phyloP scores from a whole-genome alignment of 768 basidiomycete genomes.

The Collybiopsis confluens region DNA sequence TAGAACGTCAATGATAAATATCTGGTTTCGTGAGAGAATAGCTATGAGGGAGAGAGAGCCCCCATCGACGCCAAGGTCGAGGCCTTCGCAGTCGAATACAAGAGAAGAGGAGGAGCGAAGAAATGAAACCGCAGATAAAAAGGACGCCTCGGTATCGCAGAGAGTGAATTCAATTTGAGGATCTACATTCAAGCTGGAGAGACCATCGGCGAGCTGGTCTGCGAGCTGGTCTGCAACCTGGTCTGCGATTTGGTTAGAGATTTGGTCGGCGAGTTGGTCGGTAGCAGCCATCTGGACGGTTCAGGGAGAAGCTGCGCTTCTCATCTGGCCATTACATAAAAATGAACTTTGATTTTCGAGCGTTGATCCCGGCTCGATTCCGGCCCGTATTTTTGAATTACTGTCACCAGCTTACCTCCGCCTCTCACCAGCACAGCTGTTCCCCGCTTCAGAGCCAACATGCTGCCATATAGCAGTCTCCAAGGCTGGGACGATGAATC shows the following conservation, averaged over 20 bases:
- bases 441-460: background rate
- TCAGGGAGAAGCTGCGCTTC: too few relatives aligned
- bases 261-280: too few relatives aligned
- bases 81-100: constrained; percentile 37
- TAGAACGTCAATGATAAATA: constrained; percentile 35
- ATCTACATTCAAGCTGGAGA: background rate
- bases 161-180: background rate
- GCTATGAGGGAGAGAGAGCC: constrained; percentile 32
- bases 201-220: background rate
- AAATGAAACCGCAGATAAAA: background rate
- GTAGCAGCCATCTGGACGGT: too few relatives aligned
- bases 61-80: constrained; percentile 23
- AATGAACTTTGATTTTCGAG: too few relatives aligned
- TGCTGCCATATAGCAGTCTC: background rate
- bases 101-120: constrained; percentile 9
- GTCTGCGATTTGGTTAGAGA: too few relatives aligned
- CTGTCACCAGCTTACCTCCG: background rate
- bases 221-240: too few relatives aligned
- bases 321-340: too few relatives aligned
- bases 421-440: background rate
- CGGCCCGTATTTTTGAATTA: too few relatives aligned
- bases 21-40: constrained; percentile 23
- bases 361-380: too few relatives aligned
- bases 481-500: background rate
- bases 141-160: background rate